Evolutionary conservation across 1,284 basidiomycete species (phyloP).

Genomic region (Ceratobasidium sp.): DNA sequence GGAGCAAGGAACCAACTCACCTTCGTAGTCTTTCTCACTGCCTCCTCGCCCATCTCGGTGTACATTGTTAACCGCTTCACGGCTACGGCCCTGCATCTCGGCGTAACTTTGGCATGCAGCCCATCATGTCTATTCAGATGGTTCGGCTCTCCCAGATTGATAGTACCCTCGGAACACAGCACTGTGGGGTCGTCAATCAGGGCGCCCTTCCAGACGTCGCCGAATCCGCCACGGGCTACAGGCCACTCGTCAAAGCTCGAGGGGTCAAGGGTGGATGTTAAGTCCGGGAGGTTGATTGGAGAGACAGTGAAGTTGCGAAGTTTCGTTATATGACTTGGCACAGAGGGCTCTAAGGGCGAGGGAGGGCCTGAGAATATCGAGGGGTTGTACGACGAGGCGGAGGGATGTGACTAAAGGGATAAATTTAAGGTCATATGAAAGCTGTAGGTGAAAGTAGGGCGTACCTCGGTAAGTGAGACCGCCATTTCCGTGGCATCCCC

Average conservation of each 20-base stretch:
- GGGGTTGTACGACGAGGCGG: background rate
- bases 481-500: background rate
- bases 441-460: background rate
- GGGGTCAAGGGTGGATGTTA: slow-evolving; percentile 5
- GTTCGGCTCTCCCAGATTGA: too few relatives aligned
- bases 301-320: background rate
- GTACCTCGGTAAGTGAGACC: background rate
- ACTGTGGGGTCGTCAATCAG: too few relatives aligned
- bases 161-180: too few relatives aligned
- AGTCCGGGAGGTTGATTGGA: slow-evolving; percentile 5
- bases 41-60: slow-evolving; percentile 15
- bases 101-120: background rate
- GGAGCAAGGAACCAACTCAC: too few relatives aligned
- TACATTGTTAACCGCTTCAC: slow-evolving; percentile 35
- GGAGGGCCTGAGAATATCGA: too few relatives aligned
- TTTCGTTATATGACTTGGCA: background rate
- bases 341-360: too few relatives aligned
- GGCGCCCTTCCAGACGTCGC: slow-evolving; percentile 34
- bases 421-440: too few relatives aligned
- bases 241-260: slow-evolving; percentile 24
- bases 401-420: background rate
- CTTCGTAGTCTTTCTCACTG: slow-evolving; percentile 6
- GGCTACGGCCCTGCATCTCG: background rate
- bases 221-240: slow-evolving; percentile 27
- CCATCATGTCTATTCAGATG: too few relatives aligned